These are phyloP conservation scores for Rhodotorula graminis DNA, from an alignment of 768 basidiomycete species.

Conservation along the genomic window DNA sequence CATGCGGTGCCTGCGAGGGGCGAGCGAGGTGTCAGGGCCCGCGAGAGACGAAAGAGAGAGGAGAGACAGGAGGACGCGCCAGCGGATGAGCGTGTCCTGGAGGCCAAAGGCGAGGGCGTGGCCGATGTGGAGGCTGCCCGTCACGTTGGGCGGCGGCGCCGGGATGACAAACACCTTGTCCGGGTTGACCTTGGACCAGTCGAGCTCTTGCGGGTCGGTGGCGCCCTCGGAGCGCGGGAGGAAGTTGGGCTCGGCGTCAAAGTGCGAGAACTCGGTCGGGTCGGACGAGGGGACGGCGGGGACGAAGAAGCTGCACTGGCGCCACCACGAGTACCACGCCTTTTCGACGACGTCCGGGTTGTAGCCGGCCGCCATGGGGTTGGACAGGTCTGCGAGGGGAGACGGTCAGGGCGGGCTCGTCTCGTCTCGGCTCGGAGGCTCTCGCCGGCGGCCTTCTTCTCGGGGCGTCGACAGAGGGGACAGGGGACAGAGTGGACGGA, in stretches of 20 bases:
- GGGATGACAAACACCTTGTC: conserved; percentile 79
- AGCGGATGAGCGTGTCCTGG: conserved; percentile 82
- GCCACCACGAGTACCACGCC: conserved; percentile 98
- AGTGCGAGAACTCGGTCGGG: conserved; percentile 36
- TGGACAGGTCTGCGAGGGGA: conserved; percentile 61
- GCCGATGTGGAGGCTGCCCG: conserved; percentile 89
- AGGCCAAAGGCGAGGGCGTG: conserved; percentile 88
- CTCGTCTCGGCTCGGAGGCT: too few relatives aligned
- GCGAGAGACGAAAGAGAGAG: neutral
- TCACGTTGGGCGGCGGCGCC: conserved; percentile 92
- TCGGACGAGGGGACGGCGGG: conserved; percentile 27
- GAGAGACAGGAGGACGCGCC: conserved; percentile 53
- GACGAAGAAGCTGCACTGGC: conserved; percentile 23
- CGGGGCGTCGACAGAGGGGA: too few relatives aligned
- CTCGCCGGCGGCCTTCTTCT: too few relatives aligned
- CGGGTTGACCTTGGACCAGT: conserved; percentile 78
- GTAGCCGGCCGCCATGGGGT: conserved; percentile 86
- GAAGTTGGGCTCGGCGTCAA: conserved; percentile 28
- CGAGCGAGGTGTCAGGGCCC: neutral
- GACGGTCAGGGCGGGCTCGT: neutral
- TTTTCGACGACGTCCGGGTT: conserved; percentile 92
- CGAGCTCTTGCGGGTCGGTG: conserved; percentile 53
- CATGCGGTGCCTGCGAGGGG: conserved; percentile 78
- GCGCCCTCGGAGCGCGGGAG: conserved; percentile 24
- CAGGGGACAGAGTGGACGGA: neutral